phyloP scores from a whole-genome alignment of 2,329 filamentous ascomycete species.

The Aspergillus sp. region DNA sequence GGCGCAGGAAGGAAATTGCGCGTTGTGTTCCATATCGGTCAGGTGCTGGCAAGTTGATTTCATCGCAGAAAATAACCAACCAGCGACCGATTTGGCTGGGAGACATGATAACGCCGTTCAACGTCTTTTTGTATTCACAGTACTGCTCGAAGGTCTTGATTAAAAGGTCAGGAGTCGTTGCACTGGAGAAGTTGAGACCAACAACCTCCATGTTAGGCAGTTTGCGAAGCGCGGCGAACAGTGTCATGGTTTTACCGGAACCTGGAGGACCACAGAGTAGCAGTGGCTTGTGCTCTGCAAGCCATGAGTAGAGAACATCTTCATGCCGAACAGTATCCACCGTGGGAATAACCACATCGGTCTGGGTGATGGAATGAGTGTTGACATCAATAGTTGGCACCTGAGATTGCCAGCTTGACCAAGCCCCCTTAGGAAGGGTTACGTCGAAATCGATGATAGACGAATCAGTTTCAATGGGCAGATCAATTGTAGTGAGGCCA shows the following conservation, averaged over 20 bases:
- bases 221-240: conserved; percentile 96
- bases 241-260: conserved; percentile 99
- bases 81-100: conserved; percentile 95
- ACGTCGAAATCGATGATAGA: conserved; percentile 96
- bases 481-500: conserved; percentile 79
- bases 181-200: conserved; percentile 98
- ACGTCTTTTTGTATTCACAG: conserved; percentile 98
- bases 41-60: conserved; percentile 97
- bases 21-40: conserved; percentile 97
- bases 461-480: conserved; percentile 73
- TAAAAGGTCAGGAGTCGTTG: conserved; percentile 93
- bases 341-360: conserved; percentile 97
- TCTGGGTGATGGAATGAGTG: conserved; percentile 96
- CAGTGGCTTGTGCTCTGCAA: conserved; percentile 96
- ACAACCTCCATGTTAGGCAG: conserved; percentile 99
- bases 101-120: conserved; percentile 93
- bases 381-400: conserved; percentile 96
- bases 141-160: conserved; percentile 99
- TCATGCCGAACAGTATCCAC: conserved; percentile 96
- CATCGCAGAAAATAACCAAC: conserved; percentile 98
- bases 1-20: conserved; percentile 93
- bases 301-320: conserved; percentile 98
- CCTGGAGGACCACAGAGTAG: conserved; percentile 95
- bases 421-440: conserved; percentile 79
- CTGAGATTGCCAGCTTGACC: conserved; percentile 90